phyloP scores from a whole-genome alignment of 2,329 filamentous ascomycete genomes.

The Uncinocarpus reesii region DNA sequence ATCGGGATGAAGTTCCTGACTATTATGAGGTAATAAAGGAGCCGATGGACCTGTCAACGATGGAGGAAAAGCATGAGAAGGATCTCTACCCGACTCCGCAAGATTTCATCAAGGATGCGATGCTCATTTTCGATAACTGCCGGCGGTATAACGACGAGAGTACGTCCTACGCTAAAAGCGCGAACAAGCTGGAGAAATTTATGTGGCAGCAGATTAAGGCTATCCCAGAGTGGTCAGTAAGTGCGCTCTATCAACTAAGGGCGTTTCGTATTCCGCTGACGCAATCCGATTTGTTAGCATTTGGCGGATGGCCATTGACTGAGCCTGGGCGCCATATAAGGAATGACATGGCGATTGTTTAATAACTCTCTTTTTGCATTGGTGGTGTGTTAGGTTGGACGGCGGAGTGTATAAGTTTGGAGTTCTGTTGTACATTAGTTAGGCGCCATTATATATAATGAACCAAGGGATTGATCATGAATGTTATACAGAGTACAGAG shows the following conservation, averaged over 20 bases:
- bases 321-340: background rate
- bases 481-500: no score
- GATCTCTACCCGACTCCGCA: slow-evolving; percentile 86
- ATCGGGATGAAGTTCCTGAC: slow-evolving; percentile 91
- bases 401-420: background rate
- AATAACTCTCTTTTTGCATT: background rate
- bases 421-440: no score
- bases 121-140: slow-evolving; percentile 88
- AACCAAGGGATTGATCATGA: no score
- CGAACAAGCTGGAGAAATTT: slow-evolving; percentile 83
- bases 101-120: slow-evolving; percentile 82
- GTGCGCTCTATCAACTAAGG: slow-evolving; percentile 20
- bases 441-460: no score
- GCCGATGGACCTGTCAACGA: slow-evolving; percentile 91
- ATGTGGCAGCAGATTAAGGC: slow-evolving; percentile 91
- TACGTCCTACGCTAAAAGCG: slow-evolving; percentile 89
- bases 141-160: slow-evolving; percentile 92
- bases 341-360: background rate
- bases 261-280: background rate
- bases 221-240: slow-evolving; percentile 79
- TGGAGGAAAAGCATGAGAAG: slow-evolving; percentile 90
- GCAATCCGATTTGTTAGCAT: background rate
- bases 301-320: slow-evolving; percentile 6
- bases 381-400: background rate
- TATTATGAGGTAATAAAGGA: slow-evolving; percentile 98